Evolutionary conservation across 805 yeast genomes (phyloP).

Genomic region (Ogataea trehalophila): DNA sequence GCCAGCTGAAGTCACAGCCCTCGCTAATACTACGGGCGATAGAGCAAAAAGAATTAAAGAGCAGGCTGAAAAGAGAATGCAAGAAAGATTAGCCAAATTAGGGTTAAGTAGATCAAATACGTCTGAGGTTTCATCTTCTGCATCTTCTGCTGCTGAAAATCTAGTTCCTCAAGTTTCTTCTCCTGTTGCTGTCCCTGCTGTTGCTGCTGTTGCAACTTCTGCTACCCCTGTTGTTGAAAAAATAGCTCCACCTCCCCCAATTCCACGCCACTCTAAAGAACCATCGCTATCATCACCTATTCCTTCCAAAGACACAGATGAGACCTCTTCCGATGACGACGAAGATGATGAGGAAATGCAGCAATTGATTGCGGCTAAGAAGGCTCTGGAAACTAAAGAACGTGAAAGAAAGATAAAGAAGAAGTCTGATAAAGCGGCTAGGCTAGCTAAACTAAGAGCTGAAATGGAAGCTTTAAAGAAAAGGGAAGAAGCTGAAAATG

Average conservation of each 20-base stretch:
- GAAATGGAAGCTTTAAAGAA: slow-evolving; percentile 53
- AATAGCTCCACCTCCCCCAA: slow-evolving; percentile 19
- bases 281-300: not conserved
- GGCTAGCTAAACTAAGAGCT: slow-evolving; percentile 50
- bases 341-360: slow-evolving; percentile 39
- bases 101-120: slow-evolving; percentile 49
- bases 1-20: not conserved
- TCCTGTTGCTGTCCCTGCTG: slow-evolving; percentile 11
- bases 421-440: slow-evolving; percentile 55
- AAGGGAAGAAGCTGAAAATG: slow-evolving; percentile 33
- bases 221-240: slow-evolving; percentile 11
- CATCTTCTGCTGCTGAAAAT: slow-evolving; percentile 8
- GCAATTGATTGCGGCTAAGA: slow-evolving; percentile 43
- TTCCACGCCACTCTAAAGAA: slow-evolving; percentile 13
- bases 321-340: slow-evolving; percentile 15
- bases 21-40: slow-evolving; percentile 45
- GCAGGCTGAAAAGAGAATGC: slow-evolving; percentile 78
- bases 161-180: slow-evolving; percentile 7
- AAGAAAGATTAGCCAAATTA: slow-evolving; percentile 74
- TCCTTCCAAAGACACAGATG: slow-evolving; percentile 4
- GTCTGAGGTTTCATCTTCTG: slow-evolving; percentile 2
- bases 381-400: slow-evolving; percentile 37
- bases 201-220: slow-evolving; percentile 17
- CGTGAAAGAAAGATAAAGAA: slow-evolving; percentile 39
- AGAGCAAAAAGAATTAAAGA: slow-evolving; percentile 79